Evolutionary conservation across 805 yeast genomes (phyloP).

Genomic region (Candida peoriensis): DNA sequence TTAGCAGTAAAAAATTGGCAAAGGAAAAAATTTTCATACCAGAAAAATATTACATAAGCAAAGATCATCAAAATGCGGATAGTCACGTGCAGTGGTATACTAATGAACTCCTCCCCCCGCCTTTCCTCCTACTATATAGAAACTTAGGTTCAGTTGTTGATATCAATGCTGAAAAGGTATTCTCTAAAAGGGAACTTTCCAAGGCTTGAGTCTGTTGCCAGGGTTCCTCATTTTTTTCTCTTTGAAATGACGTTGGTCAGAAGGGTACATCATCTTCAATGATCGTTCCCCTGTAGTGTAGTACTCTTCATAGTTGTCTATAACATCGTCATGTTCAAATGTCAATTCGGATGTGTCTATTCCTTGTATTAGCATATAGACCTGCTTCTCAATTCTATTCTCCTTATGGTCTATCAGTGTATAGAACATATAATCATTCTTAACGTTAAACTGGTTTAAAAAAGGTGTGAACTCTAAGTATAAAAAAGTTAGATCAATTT

Average conservation of each 20-base stretch:
- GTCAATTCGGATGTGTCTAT: background rate
- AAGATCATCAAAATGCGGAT: too few species aligned
- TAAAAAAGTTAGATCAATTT: constrained; percentile 44
- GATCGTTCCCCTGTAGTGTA: constrained; percentile 1
- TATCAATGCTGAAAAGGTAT: background rate
- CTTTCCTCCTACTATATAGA: constrained; percentile 1
- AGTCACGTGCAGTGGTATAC: too few species aligned
- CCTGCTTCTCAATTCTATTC: background rate
- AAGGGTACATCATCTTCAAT: background rate
- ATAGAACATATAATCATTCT: background rate
- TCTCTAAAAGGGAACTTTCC: constrained; percentile 2
- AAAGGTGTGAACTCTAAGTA: constrained; percentile 24
- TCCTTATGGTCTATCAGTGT: background rate
- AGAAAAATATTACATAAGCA: too few species aligned
- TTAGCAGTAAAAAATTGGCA: too few species aligned
- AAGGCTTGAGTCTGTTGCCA: background rate
- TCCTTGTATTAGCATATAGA: constrained; percentile 2
- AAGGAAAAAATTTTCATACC: too few species aligned
- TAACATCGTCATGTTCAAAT: background rate
- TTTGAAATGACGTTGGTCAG: background rate
- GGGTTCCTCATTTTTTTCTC: background rate
- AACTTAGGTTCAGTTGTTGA: constrained; percentile 3
- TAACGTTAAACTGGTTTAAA: background rate
- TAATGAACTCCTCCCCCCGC: too few species aligned
- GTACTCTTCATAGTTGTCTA: background rate